Base-by-base conservation (phyloP, 495 filamentous ascomycete genomes). In the Aspergillus egyptiacus region DNA sequence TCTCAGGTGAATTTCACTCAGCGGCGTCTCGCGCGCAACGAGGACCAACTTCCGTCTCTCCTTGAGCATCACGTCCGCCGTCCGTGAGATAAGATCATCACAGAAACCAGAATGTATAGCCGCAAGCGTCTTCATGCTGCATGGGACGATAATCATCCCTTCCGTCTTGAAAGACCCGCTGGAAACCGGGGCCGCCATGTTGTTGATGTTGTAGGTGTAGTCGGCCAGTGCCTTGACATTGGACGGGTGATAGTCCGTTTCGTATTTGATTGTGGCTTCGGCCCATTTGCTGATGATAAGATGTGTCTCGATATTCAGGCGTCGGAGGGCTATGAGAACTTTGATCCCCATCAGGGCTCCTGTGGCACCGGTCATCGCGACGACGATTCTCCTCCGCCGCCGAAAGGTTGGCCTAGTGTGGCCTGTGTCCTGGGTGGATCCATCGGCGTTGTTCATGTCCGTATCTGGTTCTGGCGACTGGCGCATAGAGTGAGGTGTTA, bases 31-130 rank as follows among this genome's bases (percentile, higher is more conserved):
- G 13, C 73, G 30, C 6, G 63, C 60, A 8, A 67, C 71, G 5
- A 74, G 55, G 0, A 76, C 69, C 11, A 76, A 48, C 14, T 47
- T 51, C 13, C 70, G 52, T 9, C 70, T 49, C 47, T 76, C 72
- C 47, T 76, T 74, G 14, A 76, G 57, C 57, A 66, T 68, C 1
- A 76, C 72, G 42, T 73, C 71, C 7, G 72, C 71, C 0, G 69
- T 65, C 0, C 72, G 61, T 0, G 70, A 66, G 32, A 73, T 76
- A n/a, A 76, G 39, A 48, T 76, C 71, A 24, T 76, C 66, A 36
- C 61, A 63, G 45, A 58, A 64, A 3, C 66, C 66, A 0, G 48
- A 50, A 8, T 51, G 37, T 22, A 71, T 62, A 6, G 57, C 59
- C 0, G 66, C 63, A 6, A 71, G 55, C 5, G 64, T 68, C 53